Evolutionary conservation across 176 grass and related monocot genomes (phyloP), one percentile per base, ranked within the genome.

Genomic region (Aegilops umbellulata): DNA sequence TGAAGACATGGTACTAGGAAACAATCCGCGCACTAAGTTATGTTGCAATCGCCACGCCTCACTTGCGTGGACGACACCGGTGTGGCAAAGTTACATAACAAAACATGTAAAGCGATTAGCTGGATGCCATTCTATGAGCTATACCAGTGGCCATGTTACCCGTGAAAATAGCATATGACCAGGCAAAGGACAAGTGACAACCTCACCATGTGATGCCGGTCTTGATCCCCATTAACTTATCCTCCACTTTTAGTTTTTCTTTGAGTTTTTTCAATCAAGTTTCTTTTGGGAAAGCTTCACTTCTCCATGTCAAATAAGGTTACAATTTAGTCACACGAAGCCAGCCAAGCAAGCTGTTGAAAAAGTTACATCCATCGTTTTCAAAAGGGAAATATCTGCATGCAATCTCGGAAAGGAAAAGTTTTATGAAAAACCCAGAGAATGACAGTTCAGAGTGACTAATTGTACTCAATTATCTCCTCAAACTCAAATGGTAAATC

Each of bases 111-210:
- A 84, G 38, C 10, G 38, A 84, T 70, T 87, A 77, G 82, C 30
- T 88, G 81, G 67, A 70, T 70, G 81, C 51, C 49, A 38, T 70
- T 80, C 71, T 19, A 19, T 53, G 49, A 10, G 76, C 32, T 77
- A 49, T 39, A 60, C 35, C 42, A 6, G 67, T 76, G 81, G 61
- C 47, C 76, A 84, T 87, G 89, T 91, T 84, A 91, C 85, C 76
- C 47, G 38, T 36, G 60, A 69, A 76, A 63, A 82, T 82, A 53
- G 72, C 47, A 29, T 65, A 69, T 38, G 53, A 62, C 7, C 74
- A 53, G 10, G 32, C 15, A 23, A 69, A 16, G 44, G 30, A 63
- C 70, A 75, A 31, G 36, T 34, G 60, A 61, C 44, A 66, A 26
- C 80, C 61, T 34, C 26, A 67, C 67, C 89, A 81, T 80, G 81